Conservation (phyloP, 2,329 filamentous ascomycete genomes). For the Didymellaceae sp. region DNA sequence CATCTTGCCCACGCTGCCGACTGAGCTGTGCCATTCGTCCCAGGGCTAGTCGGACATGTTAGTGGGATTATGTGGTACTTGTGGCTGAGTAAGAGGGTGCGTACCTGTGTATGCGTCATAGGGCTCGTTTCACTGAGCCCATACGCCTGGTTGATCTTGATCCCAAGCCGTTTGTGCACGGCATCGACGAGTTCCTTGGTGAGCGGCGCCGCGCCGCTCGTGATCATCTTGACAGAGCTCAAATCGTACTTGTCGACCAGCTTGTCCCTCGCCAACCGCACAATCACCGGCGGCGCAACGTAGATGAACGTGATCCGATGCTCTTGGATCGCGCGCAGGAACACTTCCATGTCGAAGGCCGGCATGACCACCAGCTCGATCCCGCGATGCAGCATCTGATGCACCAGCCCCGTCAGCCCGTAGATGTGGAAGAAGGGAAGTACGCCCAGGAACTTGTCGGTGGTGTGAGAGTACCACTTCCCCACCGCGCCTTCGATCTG, state of each 20-base stretch:
- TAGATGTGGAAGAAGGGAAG: conserved; percentile 93
- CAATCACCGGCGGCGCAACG: conserved; percentile 81
- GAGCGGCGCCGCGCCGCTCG: conserved; percentile 83
- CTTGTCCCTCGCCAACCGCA: conserved; percentile 79
- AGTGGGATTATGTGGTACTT: too few species aligned
- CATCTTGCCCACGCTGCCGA: conserved; percentile 79
- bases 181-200: conserved; percentile 78
- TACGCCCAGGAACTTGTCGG: conserved; percentile 76
- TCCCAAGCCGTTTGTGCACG: conserved; percentile 72
- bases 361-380: conserved; percentile 72
- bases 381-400: conserved; percentile 71
- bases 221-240: conserved; percentile 77
- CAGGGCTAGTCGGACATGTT: too few species aligned
- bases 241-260: conserved; percentile 80
- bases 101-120: conserved; percentile 35
- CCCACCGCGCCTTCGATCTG: conserved; percentile 84
- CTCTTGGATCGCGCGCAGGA: conserved; percentile 76
- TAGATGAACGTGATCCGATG: conserved; percentile 77
- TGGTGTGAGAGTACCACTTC: conserved; percentile 70
- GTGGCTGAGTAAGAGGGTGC: neutral
- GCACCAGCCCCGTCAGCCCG: conserved; percentile 75
- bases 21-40: conserved; percentile 33
- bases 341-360: conserved; percentile 80
- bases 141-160: conserved; percentile 36
- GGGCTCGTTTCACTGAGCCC: conserved; percentile 36